Conservation (phyloP, 2,329 filamentous ascomycete genomes). For the Basipetospora chlamydospora region DNA sequence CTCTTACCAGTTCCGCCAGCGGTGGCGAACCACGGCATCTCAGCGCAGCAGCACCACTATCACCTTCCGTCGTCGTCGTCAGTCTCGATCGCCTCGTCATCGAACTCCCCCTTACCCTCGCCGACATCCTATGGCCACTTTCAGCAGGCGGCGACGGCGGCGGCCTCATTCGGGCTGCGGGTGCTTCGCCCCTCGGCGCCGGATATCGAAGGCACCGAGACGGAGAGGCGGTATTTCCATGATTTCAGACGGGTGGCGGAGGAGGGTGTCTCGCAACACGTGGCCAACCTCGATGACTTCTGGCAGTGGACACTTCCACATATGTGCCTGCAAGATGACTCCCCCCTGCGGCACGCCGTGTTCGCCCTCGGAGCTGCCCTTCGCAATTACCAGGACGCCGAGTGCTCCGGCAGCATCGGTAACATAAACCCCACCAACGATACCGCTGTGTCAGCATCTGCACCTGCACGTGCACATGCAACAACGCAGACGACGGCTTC, state of each 20-base stretch:
- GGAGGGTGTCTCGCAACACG: slow-evolving; percentile 13
- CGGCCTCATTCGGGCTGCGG: background rate
- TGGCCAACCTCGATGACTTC: slow-evolving; percentile 9
- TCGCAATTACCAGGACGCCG: slow-evolving; percentile 12
- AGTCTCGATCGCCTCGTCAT: background rate
- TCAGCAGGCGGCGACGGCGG: slow-evolving; percentile 9
- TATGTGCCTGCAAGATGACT: slow-evolving; percentile 7
- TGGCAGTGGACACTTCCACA: slow-evolving; percentile 12
- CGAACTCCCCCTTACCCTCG: background rate
- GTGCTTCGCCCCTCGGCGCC: background rate
- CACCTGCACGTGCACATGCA: no score
- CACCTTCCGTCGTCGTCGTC: background rate
- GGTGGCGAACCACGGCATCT: no score
- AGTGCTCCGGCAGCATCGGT: slow-evolving; percentile 7
- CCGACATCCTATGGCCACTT: slow-evolving; percentile 4
- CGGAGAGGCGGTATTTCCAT: slow-evolving; percentile 19
- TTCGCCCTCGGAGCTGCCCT: slow-evolving; percentile 19
- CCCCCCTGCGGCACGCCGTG: slow-evolving; percentile 14
- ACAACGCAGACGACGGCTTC: no score
- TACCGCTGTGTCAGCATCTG: no score
- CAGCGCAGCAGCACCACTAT: no score
- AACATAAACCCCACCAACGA: no score
- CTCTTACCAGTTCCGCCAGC: slow-evolving; percentile 2
- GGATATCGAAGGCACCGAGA: slow-evolving; percentile 10
- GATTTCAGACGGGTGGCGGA: slow-evolving; percentile 15